Percentiles rank a stretch among this genome's conserved stretches.
phyloP scores from a whole-genome alignment of 495 filamentous ascomycete species.

The Aspergillus campestris region DNA sequence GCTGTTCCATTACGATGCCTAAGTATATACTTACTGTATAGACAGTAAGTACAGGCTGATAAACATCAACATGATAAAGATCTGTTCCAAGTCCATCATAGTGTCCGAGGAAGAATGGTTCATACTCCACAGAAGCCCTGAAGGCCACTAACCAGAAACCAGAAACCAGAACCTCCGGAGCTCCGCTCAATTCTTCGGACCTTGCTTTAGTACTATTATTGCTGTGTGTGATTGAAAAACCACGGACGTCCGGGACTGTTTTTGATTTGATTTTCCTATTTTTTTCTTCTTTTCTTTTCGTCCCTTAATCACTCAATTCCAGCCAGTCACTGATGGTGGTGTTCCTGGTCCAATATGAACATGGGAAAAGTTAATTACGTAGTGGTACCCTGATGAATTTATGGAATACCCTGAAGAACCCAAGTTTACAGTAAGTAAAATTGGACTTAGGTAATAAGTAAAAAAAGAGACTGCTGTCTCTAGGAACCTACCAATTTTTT shows the following conservation, averaged over 20 bases:
- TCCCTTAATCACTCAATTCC: neutral
- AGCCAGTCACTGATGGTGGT: neutral
- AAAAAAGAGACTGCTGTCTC: conserved; percentile 6
- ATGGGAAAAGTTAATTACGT: neutral
- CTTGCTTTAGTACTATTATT: neutral
- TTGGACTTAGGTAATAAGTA: too few relatives aligned
- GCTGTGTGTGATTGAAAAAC: conserved; percentile 1
- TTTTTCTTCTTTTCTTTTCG: conserved; percentile 1
- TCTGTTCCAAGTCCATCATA: neutral
- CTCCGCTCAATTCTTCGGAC: too few relatives aligned
- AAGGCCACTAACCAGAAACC: conserved; percentile 15
- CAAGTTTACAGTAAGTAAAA: too few relatives aligned
- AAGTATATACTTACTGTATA: conserved; percentile 2
- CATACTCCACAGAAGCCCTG: conserved; percentile 25
- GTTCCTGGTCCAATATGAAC: neutral
- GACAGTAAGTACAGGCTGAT: too few relatives aligned
- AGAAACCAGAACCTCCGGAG: conserved; percentile 1
- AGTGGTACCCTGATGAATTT: too few relatives aligned
- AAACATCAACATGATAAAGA: neutral
- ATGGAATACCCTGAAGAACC: too few relatives aligned
- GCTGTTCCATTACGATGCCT: neutral
- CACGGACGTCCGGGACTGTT: conserved; percentile 9
- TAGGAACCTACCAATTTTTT: neutral
- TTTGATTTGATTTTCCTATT: conserved; percentile 10
- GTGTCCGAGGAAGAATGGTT: conserved; percentile 8